These are phyloP conservation scores for Venturia asperata DNA, from an alignment of 2,329 filamentous ascomycete genomes.

Conservation along the genomic window DNA sequence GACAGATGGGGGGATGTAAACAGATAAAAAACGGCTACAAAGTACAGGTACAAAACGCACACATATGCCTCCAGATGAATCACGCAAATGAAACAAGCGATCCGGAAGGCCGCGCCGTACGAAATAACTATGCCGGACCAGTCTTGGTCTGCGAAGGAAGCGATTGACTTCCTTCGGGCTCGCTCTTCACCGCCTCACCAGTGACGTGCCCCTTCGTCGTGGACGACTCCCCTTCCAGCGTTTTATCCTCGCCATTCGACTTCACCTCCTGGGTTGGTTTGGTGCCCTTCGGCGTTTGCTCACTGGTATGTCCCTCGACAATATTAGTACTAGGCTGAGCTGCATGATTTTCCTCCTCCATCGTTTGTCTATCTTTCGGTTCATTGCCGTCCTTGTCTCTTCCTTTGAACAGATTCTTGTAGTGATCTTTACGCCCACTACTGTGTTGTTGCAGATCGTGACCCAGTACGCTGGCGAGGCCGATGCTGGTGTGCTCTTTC, in stretches of 20 bases:
- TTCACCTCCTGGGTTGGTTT: background rate
- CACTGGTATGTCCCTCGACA: constrained; percentile 6
- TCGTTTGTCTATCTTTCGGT: background rate
- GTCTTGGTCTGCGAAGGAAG: background rate
- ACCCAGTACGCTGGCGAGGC: background rate
- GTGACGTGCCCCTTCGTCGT: background rate
- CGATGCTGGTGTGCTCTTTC: background rate
- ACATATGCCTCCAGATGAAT: too few relatives aligned
- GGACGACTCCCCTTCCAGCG: background rate
- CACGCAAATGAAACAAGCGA: too few relatives aligned
- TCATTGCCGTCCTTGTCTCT: background rate
- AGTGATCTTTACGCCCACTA: constrained; percentile 4
- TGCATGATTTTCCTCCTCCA: constrained; percentile 2
- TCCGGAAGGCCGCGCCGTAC: too few relatives aligned
- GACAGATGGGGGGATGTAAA: background rate
- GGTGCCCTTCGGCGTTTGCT: background rate
- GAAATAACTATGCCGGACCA: background rate
- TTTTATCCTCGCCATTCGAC: background rate
- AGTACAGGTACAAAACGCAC: too few relatives aligned
- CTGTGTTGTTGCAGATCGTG: background rate
- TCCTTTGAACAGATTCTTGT: constrained; percentile 9
- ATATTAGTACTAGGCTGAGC: constrained; percentile 4
- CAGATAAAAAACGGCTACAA: background rate
- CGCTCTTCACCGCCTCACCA: background rate
- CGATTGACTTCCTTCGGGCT: constrained; percentile 9